Percentiles rank a stretch among this genome's conserved stretches.
These are phyloP conservation scores for Rubia peregrina DNA, from an alignment of 305 asterid species.

Conservation along the genomic window DNA sequence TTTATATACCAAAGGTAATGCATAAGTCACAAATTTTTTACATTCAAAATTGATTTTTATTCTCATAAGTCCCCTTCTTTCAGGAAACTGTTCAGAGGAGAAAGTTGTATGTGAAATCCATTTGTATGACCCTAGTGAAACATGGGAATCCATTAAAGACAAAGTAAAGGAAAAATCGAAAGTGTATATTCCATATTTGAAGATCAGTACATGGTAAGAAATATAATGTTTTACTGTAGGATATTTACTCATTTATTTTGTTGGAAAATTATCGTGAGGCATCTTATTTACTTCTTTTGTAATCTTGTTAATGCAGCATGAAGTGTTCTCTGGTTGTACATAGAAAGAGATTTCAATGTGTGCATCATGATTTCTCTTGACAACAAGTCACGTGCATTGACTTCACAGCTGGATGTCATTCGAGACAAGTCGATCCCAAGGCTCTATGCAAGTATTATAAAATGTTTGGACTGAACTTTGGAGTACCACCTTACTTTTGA, in stretches of 20 bases:
- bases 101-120: no score
- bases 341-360: conserved; percentile 27
- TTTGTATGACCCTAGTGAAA: no score
- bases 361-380: conserved; percentile 56
- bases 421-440: no score
- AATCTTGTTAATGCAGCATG: conserved; percentile 35
- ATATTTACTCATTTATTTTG: neutral
- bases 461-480: no score
- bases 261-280: neutral
- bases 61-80: conserved; percentile 19
- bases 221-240: conserved; percentile 4
- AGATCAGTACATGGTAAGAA: conserved; percentile 34
- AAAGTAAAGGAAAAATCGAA: no score
- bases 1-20: conserved; percentile 70
- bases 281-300: conserved; percentile 21
- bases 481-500: no score
- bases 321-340: conserved; percentile 43
- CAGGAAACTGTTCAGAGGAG: conserved; percentile 61
- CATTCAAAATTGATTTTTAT: neutral
- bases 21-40: conserved; percentile 9
- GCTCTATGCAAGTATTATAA: no score
- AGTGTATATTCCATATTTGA: no score
- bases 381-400: conserved; percentile 28
- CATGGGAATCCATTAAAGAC: no score
- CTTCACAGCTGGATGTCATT: neutral